phyloP scores from a whole-genome alignment of 2,329 filamentous ascomycete genomes.

The Emergomyces africanus region DNA sequence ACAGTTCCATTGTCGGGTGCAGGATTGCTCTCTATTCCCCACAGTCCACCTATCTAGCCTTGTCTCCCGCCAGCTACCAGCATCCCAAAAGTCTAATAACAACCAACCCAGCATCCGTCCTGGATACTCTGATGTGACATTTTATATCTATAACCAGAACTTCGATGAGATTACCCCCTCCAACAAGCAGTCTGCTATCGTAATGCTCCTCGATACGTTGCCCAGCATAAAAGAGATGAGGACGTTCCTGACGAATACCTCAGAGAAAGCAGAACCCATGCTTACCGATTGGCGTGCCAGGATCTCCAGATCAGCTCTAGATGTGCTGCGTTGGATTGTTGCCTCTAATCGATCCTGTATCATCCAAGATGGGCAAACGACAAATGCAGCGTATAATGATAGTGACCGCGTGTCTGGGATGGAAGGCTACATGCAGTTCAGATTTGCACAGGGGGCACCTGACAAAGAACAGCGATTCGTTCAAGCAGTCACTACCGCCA shows the following conservation, averaged over 20 bases:
- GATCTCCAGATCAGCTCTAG: slow-evolving; percentile 53
- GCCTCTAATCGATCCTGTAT: slow-evolving; percentile 84
- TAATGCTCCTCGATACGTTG: slow-evolving; percentile 26
- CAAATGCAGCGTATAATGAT: slow-evolving; percentile 11
- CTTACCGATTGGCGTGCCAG: slow-evolving; percentile 44
- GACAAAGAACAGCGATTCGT: slow-evolving; percentile 73
- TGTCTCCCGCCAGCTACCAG: neutral
- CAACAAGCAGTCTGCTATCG: slow-evolving; percentile 21
- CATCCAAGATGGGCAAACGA: slow-evolving; percentile 51
- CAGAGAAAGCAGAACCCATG: slow-evolving; percentile 23
- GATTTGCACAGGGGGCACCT: slow-evolving; percentile 75
- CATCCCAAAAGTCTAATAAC: neutral
- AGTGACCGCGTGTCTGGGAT: slow-evolving; percentile 51
- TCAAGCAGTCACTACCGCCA: slow-evolving; percentile 40
- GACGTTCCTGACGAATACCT: slow-evolving; percentile 29
- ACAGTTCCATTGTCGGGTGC: slow-evolving; percentile 38
- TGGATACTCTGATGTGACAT: slow-evolving; percentile 8
- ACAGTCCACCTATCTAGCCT: slow-evolving; percentile 24
- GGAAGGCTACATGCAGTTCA: slow-evolving; percentile 61
- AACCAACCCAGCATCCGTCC: neutral
- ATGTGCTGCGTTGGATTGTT: slow-evolving; percentile 72
- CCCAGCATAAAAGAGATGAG: slow-evolving; percentile 30
- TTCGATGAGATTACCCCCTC: slow-evolving; percentile 26
- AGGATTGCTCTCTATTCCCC: slow-evolving; percentile 33
- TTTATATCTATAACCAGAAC: slow-evolving; percentile 24